A percentile compares a stretch with the other conserved stretches of the same genome.
phyloP scores from a whole-genome alignment of 2,329 filamentous ascomycete genomes.

The Scedosporium minutisporum region DNA sequence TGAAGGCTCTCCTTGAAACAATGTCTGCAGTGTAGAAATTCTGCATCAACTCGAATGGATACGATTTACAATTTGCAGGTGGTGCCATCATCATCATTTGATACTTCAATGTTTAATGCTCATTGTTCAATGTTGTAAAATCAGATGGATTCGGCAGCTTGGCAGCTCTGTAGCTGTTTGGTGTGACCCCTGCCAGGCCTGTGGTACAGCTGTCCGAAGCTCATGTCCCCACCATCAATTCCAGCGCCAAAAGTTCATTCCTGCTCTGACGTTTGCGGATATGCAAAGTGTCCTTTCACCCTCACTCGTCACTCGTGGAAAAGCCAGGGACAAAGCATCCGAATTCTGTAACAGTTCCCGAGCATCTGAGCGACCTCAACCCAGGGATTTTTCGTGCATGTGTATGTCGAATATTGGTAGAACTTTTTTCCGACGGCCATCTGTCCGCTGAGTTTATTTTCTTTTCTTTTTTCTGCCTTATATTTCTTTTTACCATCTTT shows the following conservation, averaged over 20 bases:
- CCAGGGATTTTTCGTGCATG: not conserved
- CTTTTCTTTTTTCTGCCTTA: not conserved
- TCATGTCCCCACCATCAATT: not conserved
- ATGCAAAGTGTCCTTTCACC: slow-evolving; percentile 6
- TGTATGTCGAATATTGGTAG: not conserved
- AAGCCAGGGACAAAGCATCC: not conserved
- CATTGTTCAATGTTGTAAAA: no score
- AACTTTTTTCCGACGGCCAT: not conserved
- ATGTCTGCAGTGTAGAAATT: no score
- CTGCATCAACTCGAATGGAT: no score
- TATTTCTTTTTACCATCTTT: not conserved
- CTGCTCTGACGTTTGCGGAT: not conserved
- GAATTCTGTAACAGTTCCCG: not conserved
- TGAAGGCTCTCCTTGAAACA: not conserved
- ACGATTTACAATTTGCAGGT: no score
- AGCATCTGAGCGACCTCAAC: not conserved
- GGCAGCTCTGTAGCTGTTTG: no score
- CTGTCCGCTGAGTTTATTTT: not conserved
- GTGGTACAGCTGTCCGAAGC: not conserved
- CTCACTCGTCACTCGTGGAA: not conserved
- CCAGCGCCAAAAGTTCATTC: not conserved
- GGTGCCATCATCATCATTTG: no score
- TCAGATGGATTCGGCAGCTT: not conserved
- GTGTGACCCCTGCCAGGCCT: not conserved
- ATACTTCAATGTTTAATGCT: no score